These are phyloP conservation scores for Mortierella sp. DNA, from an alignment of 371 early-diverging fungal genomes.

Conservation along the genomic window DNA sequence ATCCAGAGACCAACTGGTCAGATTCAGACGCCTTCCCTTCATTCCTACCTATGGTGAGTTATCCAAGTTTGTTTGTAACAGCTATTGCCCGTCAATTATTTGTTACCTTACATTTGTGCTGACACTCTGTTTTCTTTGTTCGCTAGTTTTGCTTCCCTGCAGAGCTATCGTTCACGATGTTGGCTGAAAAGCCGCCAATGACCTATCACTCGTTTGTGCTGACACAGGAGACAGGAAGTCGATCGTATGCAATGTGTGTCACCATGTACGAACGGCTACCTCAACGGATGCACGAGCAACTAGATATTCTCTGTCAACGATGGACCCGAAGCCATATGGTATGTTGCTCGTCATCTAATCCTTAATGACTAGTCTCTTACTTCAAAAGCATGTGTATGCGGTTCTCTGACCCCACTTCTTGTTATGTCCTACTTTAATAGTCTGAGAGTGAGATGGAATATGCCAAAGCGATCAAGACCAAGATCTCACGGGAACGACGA, in stretches of 20 bases:
- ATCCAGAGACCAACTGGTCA: conserved; percentile 48
- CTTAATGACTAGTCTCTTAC: too few species aligned
- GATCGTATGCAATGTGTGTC: conserved; percentile 79
- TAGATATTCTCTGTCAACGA: conserved; percentile 26
- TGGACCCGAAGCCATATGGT: conserved; percentile 48
- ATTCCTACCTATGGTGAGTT: conserved; percentile 75
- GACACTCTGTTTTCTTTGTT: background rate
- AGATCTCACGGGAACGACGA: conserved; percentile 55
- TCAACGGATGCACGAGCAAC: conserved; percentile 25
- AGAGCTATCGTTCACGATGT: conserved; percentile 69
- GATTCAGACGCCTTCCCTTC: conserved; percentile 69
- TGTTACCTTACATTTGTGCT: background rate
- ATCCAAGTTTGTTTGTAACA: background rate
- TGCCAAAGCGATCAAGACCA: conserved; percentile 63
- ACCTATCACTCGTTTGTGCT: conserved; percentile 83
- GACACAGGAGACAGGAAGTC: conserved; percentile 79
- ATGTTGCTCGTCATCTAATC: too few species aligned
- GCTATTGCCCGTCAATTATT: too few species aligned
- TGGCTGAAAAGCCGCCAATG: conserved; percentile 69
- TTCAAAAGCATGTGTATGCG: too few species aligned
- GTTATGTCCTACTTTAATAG: conserved; percentile 27
- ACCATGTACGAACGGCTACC: conserved; percentile 71
- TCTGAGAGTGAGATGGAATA: conserved; percentile 68
- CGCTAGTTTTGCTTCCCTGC: conserved; percentile 85
- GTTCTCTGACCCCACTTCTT: too few species aligned